Evolutionary conservation across 768 basidiomycete species (phyloP).

Genomic region (Xerocomus brunneocitrinus): DNA sequence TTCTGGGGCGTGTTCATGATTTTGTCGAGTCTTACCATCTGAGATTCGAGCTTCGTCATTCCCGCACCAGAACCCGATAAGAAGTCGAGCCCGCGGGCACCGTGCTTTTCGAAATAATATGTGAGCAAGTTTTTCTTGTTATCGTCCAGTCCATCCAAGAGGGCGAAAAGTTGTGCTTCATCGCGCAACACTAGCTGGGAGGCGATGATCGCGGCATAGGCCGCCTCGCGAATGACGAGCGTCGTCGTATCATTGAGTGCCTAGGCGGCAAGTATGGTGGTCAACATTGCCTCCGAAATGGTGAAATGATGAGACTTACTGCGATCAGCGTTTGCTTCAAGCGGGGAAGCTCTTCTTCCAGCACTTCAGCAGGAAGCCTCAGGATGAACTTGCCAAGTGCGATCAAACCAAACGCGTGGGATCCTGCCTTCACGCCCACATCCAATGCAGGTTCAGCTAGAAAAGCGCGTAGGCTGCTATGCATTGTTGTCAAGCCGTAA

Average conservation of each 20-base stretch:
- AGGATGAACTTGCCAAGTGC: constrained; percentile 80
- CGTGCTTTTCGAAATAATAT: constrained; percentile 86
- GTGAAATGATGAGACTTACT: constrained; percentile 38
- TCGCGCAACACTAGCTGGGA: constrained; percentile 80
- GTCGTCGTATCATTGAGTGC: constrained; percentile 68
- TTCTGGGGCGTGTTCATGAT: constrained; percentile 70
- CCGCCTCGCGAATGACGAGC: constrained; percentile 79
- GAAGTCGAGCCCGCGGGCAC: constrained; percentile 51
- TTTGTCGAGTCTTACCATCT: constrained; percentile 76
- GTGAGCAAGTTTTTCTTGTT: constrained; percentile 89
- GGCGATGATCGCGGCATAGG: constrained; percentile 77
- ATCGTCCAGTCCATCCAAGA: constrained; percentile 79
- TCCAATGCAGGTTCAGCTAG: constrained; percentile 48
- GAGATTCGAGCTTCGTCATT: constrained; percentile 70
- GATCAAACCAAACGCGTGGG: constrained; percentile 80
- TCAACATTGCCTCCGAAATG: background rate
- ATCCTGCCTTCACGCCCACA: constrained; percentile 53
- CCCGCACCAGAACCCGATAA: constrained; percentile 35
- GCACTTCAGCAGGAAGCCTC: constrained; percentile 74
- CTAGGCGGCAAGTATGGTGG: constrained; percentile 31
- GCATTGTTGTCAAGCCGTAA: constrained; percentile 80
- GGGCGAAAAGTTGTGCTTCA: constrained; percentile 75
- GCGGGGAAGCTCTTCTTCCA: constrained; percentile 84
- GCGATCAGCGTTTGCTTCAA: constrained; percentile 65
- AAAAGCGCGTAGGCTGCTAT: constrained; percentile 66